phyloP scores from a whole-genome alignment of 2,329 filamentous ascomycete genomes.

The Chaetomium sp. region DNA sequence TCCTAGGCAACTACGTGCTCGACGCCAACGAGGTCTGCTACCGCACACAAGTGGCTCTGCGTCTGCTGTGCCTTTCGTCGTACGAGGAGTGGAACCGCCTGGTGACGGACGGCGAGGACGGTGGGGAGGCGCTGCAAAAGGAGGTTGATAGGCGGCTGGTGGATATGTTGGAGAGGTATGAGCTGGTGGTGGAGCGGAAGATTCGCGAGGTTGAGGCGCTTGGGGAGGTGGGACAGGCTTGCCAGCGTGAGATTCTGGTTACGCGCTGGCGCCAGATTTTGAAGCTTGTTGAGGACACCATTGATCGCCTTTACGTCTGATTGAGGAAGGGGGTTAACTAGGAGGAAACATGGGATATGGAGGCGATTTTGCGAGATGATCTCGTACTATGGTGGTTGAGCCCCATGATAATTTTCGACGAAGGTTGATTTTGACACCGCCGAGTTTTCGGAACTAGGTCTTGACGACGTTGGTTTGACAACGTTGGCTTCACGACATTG shows the following conservation, averaged over 20 bases:
- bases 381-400: no score
- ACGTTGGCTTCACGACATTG: no score
- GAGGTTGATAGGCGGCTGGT: constrained; percentile 35
- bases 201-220: constrained; percentile 28
- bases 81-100: constrained; percentile 40
- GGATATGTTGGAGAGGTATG: constrained; percentile 34
- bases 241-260: constrained; percentile 34
- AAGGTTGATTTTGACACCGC: no score
- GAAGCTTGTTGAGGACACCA: constrained; percentile 32
- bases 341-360: no score
- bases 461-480: no score
- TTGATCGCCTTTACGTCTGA: constrained; percentile 27
- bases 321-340: neutral
- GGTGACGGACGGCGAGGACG: constrained; percentile 39
- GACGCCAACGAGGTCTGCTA: constrained; percentile 47
- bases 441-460: no score
- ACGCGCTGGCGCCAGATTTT: constrained; percentile 40
- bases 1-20: constrained; percentile 46
- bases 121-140: constrained; percentile 37
- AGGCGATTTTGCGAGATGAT: no score
- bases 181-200: constrained; percentile 27
- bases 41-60: constrained; percentile 48
- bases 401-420: no score
- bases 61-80: constrained; percentile 31
- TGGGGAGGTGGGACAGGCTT: constrained; percentile 25